These are phyloP conservation scores for Aspergillus jensenii DNA, from an alignment of 2,329 filamentous ascomycete species.

Conservation along the genomic window DNA sequence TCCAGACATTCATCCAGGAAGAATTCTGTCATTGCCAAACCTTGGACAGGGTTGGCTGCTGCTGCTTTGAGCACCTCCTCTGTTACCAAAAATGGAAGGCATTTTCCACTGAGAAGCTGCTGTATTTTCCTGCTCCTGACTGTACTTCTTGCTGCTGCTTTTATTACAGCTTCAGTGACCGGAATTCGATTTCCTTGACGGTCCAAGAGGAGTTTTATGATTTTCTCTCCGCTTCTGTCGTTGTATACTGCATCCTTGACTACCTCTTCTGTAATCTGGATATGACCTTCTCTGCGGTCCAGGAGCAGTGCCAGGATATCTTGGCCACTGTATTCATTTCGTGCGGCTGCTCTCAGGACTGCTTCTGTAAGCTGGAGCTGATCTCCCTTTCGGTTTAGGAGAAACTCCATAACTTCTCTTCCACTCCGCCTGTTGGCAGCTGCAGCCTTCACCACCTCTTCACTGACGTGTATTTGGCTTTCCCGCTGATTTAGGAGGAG, in stretches of 20 bases:
- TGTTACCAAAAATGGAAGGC: accelerated
- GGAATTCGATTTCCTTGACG: too few species aligned
- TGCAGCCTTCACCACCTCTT: slow-evolving; percentile 12
- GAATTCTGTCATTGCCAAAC: too few species aligned
- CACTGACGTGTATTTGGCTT: background rate
- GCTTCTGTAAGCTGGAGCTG: background rate
- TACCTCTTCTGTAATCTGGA: background rate
- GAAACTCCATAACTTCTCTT: background rate
- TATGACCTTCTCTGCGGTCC: background rate
- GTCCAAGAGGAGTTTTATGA: too few species aligned
- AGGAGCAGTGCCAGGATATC: background rate
- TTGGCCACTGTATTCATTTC: background rate
- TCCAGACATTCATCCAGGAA: too few species aligned
- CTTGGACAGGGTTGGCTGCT: too few species aligned
- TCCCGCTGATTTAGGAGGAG: background rate
- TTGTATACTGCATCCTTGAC: too few species aligned
- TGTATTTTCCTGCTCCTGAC: too few species aligned
- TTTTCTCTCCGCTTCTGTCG: too few species aligned
- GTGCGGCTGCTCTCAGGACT: background rate
- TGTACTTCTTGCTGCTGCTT: too few species aligned
- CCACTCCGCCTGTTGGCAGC: background rate
- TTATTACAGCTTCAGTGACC: background rate
- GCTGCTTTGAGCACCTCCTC: too few species aligned
- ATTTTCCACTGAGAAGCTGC: too few species aligned
- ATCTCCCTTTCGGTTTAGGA: background rate